phyloP scores from a whole-genome alignment of 805 yeast species.

The Zygoascus tannicola region DNA sequence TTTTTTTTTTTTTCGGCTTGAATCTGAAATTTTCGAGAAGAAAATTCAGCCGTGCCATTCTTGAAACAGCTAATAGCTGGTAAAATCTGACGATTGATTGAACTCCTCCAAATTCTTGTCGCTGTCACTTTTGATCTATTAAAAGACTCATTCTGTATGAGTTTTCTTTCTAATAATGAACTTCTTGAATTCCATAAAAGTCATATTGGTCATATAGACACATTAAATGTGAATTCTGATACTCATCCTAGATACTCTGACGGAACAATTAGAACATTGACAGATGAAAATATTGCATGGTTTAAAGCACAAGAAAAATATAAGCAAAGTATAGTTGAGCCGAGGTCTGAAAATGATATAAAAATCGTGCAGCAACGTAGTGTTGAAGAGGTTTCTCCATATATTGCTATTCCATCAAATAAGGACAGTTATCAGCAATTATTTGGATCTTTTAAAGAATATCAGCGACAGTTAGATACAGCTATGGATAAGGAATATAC shows the following conservation, averaged over 20 bases:
- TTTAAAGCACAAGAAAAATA: conserved; percentile 16
- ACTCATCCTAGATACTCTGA: conserved; percentile 14
- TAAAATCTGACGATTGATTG: too few species aligned
- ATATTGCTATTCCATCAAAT: conserved; percentile 3
- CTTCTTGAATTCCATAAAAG: background rate
- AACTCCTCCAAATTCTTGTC: too few species aligned
- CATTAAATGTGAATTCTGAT: too few species aligned
- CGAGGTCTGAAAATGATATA: background rate
- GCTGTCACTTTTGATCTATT: too few species aligned
- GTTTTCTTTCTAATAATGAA: background rate
- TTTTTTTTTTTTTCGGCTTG: too few species aligned
- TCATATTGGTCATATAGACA: too few species aligned
- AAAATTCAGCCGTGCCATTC: too few species aligned
- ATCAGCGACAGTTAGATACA: conserved; percentile 9
- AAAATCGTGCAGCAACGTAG: conserved; percentile 1
- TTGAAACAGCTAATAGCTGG: too few species aligned
- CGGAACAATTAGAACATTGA: conserved; percentile 17
- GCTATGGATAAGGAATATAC: conserved; percentile 6
- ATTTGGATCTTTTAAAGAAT: conserved; percentile 8
- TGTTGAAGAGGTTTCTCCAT: conserved; percentile 10
- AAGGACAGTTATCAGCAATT: conserved; percentile 3
- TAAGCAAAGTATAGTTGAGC: background rate
- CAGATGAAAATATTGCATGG: conserved; percentile 19
- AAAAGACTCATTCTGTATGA: too few species aligned
- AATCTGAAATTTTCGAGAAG: too few species aligned